phyloP scores from a whole-genome alignment of 768 basidiomycete genomes.

The Termitomyces sp. region DNA sequence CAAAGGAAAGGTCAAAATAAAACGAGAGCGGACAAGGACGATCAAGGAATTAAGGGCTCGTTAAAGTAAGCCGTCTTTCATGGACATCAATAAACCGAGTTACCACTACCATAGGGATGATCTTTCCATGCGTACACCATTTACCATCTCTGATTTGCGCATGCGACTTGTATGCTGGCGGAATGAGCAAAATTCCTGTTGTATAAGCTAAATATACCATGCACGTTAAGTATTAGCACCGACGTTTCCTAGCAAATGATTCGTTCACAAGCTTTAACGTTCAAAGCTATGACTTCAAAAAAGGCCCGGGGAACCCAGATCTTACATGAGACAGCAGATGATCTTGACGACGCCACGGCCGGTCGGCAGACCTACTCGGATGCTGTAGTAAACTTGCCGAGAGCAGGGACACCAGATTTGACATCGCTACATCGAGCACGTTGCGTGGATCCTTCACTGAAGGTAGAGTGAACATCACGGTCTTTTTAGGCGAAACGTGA shows the following conservation, averaged over 20 bases:
- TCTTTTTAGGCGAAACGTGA: too few species aligned
- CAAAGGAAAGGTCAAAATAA: neutral
- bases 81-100: neutral
- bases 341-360: neutral
- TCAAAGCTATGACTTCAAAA: too few species aligned
- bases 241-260: neutral
- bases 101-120: too few species aligned
- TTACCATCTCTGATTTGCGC: neutral
- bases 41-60: neutral
- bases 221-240: neutral
- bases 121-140: neutral
- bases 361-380: neutral
- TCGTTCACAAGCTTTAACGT: too few species aligned
- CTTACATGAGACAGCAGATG: neutral
- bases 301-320: neutral
- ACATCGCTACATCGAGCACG: neutral
- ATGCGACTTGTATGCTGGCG: neutral
- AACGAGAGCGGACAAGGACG: neutral
- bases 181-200: neutral
- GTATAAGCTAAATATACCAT: neutral
- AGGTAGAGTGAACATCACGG: neutral
- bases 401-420: neutral
- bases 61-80: too few species aligned
- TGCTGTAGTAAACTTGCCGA: too few species aligned
- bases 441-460: neutral